Percentiles rank a stretch among this genome's conserved stretches.
phyloP scores from a whole-genome alignment of 2,329 filamentous ascomycete genomes.

The Nigrospora osmanthi region DNA sequence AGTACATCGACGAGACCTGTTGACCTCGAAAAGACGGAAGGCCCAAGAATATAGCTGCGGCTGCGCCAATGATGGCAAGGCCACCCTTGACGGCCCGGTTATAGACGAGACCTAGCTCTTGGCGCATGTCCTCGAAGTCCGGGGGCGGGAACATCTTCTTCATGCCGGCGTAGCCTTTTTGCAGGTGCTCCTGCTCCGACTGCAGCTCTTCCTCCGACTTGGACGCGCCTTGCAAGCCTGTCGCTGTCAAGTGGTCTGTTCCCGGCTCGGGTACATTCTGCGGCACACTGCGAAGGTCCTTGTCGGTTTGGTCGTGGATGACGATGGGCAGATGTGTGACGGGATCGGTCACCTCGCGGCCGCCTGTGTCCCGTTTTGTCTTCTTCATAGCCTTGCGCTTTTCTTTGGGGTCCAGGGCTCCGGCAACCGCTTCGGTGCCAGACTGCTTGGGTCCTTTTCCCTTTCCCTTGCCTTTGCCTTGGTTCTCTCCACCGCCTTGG shows the following conservation, averaged over 20 bases:
- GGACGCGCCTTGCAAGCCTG: slow-evolving; percentile 26
- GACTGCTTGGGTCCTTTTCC: no score
- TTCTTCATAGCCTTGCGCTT: slow-evolving; percentile 42
- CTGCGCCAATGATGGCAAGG: slow-evolving; percentile 23
- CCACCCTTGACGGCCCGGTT: slow-evolving; percentile 26
- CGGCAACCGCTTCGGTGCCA: slow-evolving; percentile 26
- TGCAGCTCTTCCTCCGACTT: slow-evolving; percentile 31
- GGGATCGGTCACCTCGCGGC: slow-evolving; percentile 62
- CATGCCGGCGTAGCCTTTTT: slow-evolving; percentile 32
- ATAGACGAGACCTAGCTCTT: slow-evolving; percentile 21
- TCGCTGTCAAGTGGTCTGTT: slow-evolving; percentile 26
- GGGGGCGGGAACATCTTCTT: slow-evolving; percentile 38
- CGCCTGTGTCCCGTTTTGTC: slow-evolving; percentile 32
- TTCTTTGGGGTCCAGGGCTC: slow-evolving; percentile 32
- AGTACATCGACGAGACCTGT: slow-evolving; percentile 7
- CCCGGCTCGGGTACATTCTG: slow-evolving; percentile 27
- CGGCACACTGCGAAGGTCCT: slow-evolving; percentile 41
- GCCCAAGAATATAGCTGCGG: slow-evolving; percentile 14
- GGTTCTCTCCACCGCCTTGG: slow-evolving; percentile 4
- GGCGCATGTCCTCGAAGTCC: slow-evolving; percentile 32
- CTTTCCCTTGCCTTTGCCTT: slow-evolving; percentile 10
- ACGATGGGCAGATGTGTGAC: slow-evolving; percentile 62
- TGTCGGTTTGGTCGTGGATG: slow-evolving; percentile 61
- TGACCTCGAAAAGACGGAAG: slow-evolving; percentile 11
- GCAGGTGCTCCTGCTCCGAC: slow-evolving; percentile 24